These are phyloP conservation scores for Boletus pseudopeckii DNA, from an alignment of 768 basidiomycete genomes.

Conservation along the genomic window DNA sequence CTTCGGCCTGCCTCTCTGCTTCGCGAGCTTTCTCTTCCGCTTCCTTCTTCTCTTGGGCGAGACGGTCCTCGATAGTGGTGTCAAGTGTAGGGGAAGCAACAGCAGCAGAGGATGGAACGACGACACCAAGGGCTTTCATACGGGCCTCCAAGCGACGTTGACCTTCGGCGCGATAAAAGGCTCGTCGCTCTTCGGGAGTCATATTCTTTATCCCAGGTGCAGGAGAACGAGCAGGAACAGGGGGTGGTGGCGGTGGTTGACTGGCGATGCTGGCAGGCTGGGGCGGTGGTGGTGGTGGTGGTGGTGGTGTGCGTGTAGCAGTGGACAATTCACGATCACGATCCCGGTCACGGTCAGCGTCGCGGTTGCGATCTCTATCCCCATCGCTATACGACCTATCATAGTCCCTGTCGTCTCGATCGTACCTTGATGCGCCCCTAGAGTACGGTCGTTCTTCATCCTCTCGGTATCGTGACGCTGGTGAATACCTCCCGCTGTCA, in stretches of 20 bases:
- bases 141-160: slow-evolving; percentile 80
- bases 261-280: slow-evolving; percentile 37
- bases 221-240: slow-evolving; percentile 55
- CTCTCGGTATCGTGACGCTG: slow-evolving; percentile 34
- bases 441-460: slow-evolving; percentile 55
- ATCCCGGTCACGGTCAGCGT: slow-evolving; percentile 35
- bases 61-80: slow-evolving; percentile 76
- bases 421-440: slow-evolving; percentile 36
- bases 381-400: slow-evolving; percentile 32
- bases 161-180: slow-evolving; percentile 75
- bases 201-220: slow-evolving; percentile 65
- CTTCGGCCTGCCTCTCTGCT: slow-evolving; percentile 80
- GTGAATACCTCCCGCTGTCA: slow-evolving; percentile 31
- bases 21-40: slow-evolving; percentile 79
- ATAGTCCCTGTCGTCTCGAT: slow-evolving; percentile 38
- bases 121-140: slow-evolving; percentile 79
- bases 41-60: slow-evolving; percentile 84
- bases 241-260: slow-evolving; percentile 44
- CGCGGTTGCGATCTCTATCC: slow-evolving; percentile 16
- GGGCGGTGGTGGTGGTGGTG: slow-evolving; percentile 35
- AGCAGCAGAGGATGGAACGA: slow-evolving; percentile 34
- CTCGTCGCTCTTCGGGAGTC: slow-evolving; percentile 80
- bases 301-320: slow-evolving; percentile 41
- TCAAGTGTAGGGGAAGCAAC: slow-evolving; percentile 58
- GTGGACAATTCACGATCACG: slow-evolving; percentile 37